Conservation (phyloP, 495 filamentous ascomycete genomes). For the Trypethelium eluteriae region DNA sequence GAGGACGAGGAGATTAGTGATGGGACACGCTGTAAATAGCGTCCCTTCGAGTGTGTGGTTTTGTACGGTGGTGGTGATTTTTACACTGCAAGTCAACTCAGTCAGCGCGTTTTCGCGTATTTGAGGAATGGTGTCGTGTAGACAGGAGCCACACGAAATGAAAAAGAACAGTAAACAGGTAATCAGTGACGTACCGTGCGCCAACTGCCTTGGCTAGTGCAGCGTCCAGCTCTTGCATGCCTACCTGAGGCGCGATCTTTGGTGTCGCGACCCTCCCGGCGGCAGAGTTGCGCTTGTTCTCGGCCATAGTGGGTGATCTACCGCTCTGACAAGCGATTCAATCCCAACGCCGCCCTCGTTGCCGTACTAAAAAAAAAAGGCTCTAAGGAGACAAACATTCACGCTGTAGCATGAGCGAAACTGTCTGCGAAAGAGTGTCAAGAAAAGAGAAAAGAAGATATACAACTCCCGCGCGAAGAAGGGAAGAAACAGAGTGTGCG, state of each 20-base stretch:
- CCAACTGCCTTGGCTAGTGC: constrained; percentile 36
- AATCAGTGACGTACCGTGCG: constrained; percentile 28
- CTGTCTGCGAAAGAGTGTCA: background rate
- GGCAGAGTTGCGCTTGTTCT: constrained; percentile 28
- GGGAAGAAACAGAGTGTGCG: background rate
- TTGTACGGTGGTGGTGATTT: constrained; percentile 49
- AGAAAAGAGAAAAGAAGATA: background rate
- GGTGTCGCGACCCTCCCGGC: constrained; percentile 36
- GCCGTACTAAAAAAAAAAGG: background rate
- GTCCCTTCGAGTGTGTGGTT: constrained; percentile 51
- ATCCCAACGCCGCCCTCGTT: background rate
- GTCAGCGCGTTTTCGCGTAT: background rate
- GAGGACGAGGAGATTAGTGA: constrained; percentile 58
- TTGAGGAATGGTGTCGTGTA: background rate
- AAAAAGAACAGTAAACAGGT: background rate
- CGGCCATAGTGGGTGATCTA: constrained; percentile 27
- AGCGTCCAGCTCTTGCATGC: constrained; percentile 28
- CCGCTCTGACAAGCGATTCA: background rate
- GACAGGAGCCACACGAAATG: background rate
- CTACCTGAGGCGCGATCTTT: constrained; percentile 23
- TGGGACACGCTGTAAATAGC: constrained; percentile 59
- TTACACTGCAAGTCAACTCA: constrained; percentile 42
- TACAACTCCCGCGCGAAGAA: background rate
- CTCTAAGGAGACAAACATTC: background rate
- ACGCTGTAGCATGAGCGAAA: background rate